These are phyloP conservation scores for Aspergillus saccharolyticus DNA, from an alignment of 495 filamentous ascomycete genomes.

Conservation along the genomic window DNA sequence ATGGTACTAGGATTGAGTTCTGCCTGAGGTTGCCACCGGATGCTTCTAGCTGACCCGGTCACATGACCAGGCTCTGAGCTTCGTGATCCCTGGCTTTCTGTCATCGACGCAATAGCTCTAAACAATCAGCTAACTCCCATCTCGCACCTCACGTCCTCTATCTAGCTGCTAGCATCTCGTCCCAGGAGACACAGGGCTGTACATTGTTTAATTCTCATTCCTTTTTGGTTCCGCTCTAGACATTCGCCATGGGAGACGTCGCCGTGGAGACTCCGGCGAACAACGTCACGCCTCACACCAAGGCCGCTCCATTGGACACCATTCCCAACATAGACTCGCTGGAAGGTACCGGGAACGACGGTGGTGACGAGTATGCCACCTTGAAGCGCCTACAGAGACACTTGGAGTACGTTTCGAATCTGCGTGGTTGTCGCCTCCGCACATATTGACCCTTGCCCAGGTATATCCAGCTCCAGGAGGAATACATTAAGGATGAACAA, in stretches of 20 bases:
- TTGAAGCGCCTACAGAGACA: slow-evolving; percentile 94
- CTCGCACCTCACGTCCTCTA: neutral
- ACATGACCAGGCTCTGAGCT: slow-evolving; percentile 20
- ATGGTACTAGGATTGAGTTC: too few relatives aligned
- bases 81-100: slow-evolving; percentile 12
- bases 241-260: slow-evolving; percentile 67
- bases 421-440: neutral
- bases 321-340: slow-evolving; percentile 87
- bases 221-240: slow-evolving; percentile 2
- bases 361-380: slow-evolving; percentile 87
- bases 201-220: neutral
- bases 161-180: neutral
- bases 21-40: slow-evolving; percentile 4
- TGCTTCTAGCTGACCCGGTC: slow-evolving; percentile 11
- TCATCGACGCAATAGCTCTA: slow-evolving; percentile 13
- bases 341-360: slow-evolving; percentile 74
- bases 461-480: slow-evolving; percentile 97
- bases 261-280: slow-evolving; percentile 74
- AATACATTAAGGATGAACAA: slow-evolving; percentile 99
- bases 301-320: slow-evolving; percentile 66
- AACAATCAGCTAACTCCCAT: slow-evolving; percentile 3
- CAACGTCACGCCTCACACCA: slow-evolving; percentile 68
- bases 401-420: slow-evolving; percentile 62
- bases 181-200: neutral
- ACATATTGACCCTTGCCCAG: slow-evolving; percentile 42